Percentiles rank a stretch among this genome's conserved stretches.
These are phyloP conservation scores for Colletotrichum euphorbiae DNA, from an alignment of 2,329 filamentous ascomycete species.

Conservation along the genomic window DNA sequence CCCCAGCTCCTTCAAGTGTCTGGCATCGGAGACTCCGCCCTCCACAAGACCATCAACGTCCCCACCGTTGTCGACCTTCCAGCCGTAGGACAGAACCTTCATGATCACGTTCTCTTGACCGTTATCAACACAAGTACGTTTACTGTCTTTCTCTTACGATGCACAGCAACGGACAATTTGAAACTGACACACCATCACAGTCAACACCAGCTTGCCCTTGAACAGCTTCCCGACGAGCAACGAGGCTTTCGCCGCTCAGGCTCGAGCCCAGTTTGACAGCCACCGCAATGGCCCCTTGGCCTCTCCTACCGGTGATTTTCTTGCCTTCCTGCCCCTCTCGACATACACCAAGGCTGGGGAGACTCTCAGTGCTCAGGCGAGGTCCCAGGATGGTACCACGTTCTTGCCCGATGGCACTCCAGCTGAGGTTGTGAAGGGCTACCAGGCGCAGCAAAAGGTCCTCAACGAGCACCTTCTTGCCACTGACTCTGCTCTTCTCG, in stretches of 20 bases:
- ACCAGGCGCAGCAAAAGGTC: constrained; percentile 49
- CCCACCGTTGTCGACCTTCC: constrained; percentile 37
- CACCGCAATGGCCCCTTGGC: constrained; percentile 48
- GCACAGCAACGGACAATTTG: not conserved
- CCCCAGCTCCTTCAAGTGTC: constrained; percentile 62
- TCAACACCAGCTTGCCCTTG: constrained; percentile 32
- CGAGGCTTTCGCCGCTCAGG: constrained; percentile 49
- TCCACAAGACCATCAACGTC: constrained; percentile 34
- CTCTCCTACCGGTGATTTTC: constrained; percentile 42
- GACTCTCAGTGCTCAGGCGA: constrained; percentile 46
- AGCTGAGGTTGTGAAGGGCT: constrained; percentile 52
- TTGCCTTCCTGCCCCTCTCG: constrained; percentile 41
- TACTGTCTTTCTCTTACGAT: not conserved
- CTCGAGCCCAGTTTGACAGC: constrained; percentile 47
- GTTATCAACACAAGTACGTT: constrained; percentile 31
- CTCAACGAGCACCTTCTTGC: constrained; percentile 47
- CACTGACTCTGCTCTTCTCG: constrained; percentile 44
- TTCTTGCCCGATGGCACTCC: constrained; percentile 50
- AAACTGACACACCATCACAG: constrained; percentile 9
- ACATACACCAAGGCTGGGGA: constrained; percentile 45
- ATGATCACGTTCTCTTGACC: constrained; percentile 36
- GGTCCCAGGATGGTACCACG: constrained; percentile 47
- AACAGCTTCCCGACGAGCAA: constrained; percentile 46
- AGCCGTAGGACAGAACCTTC: constrained; percentile 39
- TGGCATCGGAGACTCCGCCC: constrained; percentile 55